Percentiles rank a stretch among this genome's conserved stretches.
phyloP scores from a whole-genome alignment of 768 basidiomycete genomes.

The Tephrocybe rancida region DNA sequence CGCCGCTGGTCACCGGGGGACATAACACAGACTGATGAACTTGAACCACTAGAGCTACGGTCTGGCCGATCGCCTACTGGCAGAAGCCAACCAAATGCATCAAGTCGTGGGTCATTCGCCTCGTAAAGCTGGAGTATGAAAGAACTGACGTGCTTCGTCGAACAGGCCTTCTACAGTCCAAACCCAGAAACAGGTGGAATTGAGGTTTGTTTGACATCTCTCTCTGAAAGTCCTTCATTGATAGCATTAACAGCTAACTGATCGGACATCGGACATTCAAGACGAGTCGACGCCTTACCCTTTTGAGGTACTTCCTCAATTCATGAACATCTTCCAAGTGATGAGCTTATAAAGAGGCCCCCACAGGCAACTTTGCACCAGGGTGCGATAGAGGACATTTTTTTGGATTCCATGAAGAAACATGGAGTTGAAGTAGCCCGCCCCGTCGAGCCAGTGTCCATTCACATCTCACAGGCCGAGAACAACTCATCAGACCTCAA shows the following conservation, averaged over 20 bases:
- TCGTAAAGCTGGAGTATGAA: neutral
- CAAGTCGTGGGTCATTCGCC: slow-evolving; percentile 54
- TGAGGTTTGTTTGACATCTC: slow-evolving; percentile 40
- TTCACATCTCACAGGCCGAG: slow-evolving; percentile 46
- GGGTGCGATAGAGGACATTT: slow-evolving; percentile 62
- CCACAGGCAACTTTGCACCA: slow-evolving; percentile 60
- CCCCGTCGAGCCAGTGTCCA: slow-evolving; percentile 48
- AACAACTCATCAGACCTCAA: slow-evolving; percentile 42
- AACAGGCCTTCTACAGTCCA: slow-evolving; percentile 78
- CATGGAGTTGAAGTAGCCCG: slow-evolving; percentile 52
- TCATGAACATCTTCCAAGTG: neutral
- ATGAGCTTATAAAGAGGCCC: neutral
- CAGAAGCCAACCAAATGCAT: slow-evolving; percentile 70
- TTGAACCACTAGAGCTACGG: slow-evolving; percentile 76
- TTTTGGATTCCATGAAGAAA: slow-evolving; percentile 54
- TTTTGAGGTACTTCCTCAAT: slow-evolving; percentile 65
- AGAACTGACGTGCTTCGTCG: neutral
- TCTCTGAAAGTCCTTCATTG: neutral
- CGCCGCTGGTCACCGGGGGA: neutral
- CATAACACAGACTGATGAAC: neutral
- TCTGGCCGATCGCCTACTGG: slow-evolving; percentile 62
- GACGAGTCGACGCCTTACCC: slow-evolving; percentile 68
- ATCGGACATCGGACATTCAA: slow-evolving; percentile 62
- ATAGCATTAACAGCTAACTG: slow-evolving; percentile 48
- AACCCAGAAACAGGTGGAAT: slow-evolving; percentile 55